Percentiles rank a stretch among this genome's conserved stretches.
Conservation (phyloP, 202 grass and related monocot species). For the Digitaria exilis region DNA sequence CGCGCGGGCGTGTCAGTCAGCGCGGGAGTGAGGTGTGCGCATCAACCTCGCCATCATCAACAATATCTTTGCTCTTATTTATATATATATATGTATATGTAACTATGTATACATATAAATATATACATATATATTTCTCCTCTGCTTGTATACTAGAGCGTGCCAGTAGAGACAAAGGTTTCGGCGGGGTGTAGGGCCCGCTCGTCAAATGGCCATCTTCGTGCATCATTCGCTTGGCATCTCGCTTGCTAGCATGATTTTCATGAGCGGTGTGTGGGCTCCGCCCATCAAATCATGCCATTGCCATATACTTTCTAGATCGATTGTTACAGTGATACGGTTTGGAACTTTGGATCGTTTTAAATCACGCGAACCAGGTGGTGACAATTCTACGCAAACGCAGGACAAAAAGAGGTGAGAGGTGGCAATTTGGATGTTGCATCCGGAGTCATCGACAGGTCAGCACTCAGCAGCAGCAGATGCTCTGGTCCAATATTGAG, state of each 20-base stretch:
- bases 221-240: not conserved
- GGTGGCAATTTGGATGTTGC: not conserved
- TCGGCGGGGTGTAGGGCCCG: not conserved
- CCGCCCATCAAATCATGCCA: not conserved
- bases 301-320: not conserved
- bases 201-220: conserved; percentile 16
- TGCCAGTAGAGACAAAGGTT: conserved; percentile 31
- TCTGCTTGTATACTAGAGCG: not conserved
- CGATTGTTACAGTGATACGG: not conserved
- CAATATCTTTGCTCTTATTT: not conserved
- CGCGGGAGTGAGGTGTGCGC: not conserved
- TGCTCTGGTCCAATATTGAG: not conserved
- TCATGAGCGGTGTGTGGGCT: too few relatives aligned
- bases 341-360: not conserved
- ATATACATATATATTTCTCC: not conserved
- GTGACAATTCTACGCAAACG: not conserved
- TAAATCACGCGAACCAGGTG: not conserved
- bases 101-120: not conserved
- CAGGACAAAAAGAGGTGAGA: not conserved
- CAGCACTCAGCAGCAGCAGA: not conserved
- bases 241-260: too few relatives aligned
- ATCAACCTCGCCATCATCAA: conserved; percentile 9
- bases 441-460: not conserved
- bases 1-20: conserved; percentile 40
- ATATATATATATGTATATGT: not conserved